These are phyloP conservation scores for Parvularia atlantis DNA, from an alignment of 78 protist species.

Conservation along the genomic window DNA sequence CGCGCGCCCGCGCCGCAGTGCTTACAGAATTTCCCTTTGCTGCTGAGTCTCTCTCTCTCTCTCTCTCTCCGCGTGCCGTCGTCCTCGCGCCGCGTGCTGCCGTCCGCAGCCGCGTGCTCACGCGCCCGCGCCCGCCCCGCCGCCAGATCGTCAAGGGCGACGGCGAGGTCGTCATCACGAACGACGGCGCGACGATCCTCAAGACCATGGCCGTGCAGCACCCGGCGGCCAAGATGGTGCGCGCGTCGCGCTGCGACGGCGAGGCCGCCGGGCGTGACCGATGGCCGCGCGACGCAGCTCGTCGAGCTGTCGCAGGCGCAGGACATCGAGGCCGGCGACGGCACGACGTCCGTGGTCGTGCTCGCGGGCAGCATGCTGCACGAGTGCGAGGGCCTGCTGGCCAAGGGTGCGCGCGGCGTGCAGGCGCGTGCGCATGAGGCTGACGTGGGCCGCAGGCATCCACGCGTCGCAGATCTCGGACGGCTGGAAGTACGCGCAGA, in stretches of 20 bases:
- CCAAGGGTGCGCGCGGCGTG: conserved; percentile 17
- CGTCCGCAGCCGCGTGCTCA: too few species aligned
- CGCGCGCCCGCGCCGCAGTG: too few species aligned
- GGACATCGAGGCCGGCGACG: conserved; percentile 99
- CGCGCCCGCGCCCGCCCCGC: too few species aligned
- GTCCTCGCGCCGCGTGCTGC: too few species aligned
- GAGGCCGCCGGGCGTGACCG: too few species aligned
- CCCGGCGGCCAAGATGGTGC: conserved; percentile 95
- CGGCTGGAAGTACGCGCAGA: conserved; percentile 56
- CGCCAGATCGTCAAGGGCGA: conserved; percentile 12
- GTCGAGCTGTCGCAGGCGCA: conserved; percentile 96
- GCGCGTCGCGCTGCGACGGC: too few species aligned
- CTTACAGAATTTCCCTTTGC: too few species aligned
- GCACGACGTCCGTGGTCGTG: conserved; percentile 99
- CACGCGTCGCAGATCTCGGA: conserved; percentile 89
- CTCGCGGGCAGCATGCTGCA: conserved; percentile 83
- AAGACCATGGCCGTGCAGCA: conserved; percentile 75
- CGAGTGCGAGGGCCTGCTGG: conserved; percentile 28
- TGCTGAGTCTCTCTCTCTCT: too few species aligned
- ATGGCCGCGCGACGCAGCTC: too few species aligned
- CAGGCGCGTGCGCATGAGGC: too few species aligned
- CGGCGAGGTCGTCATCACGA: conserved; percentile 94
- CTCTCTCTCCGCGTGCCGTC: too few species aligned
- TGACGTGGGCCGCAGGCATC: conserved; percentile 72
- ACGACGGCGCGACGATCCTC: conserved; percentile 99